Base-by-base conservation (phyloP, 2,329 filamentous ascomycete genomes). In the Diaporthe velutina region DNA sequence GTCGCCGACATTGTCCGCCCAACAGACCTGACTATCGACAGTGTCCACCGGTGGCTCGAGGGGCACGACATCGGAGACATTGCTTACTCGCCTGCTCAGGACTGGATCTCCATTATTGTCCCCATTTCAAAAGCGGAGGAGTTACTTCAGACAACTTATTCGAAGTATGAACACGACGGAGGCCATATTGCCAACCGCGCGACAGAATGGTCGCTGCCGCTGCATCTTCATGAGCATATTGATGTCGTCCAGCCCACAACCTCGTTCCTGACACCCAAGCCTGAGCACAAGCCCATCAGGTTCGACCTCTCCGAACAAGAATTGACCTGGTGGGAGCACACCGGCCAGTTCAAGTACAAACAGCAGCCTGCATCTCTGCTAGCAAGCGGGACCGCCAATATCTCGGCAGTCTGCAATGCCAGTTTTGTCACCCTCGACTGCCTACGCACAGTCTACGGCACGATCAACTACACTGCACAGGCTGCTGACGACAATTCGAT, bases 201-300 rank as follows among this genome's bases (percentile, higher is more conserved):
- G 7, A 67, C 45, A 38, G 71, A 79, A 72, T 82, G 81, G 74
- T 80, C 79, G 6, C 70, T 82, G 25, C 80, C 80, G 0, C 80
- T 83, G 25, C 77, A 83, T n/a, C 77, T 88, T 70, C 76, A 79
- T 50, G 73, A 77, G 42, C 78, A 85, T 75, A 83, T 88, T 74
- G 85, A 86, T 77, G 79, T 87, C 52, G 81, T 88, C 68, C 83
- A 85, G 28, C 86, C 86, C 0, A 87, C 86, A 12, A 86, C 84
- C 15, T 87, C 83, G 78, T 88, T 89, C 75, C 64, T 67, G 45
- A 67, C 64, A 28, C 64, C 64, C 30, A 67, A 52, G 86, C 85
- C 70, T 82, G 81, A 70, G 79, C 74, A 55, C 77, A 74, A 58
- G 54, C 73, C 42, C 71, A 73, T 61, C 66, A 55, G 22, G 58